phyloP scores from a whole-genome alignment of 805 yeast species.

The Candida nonsorbophila region DNA sequence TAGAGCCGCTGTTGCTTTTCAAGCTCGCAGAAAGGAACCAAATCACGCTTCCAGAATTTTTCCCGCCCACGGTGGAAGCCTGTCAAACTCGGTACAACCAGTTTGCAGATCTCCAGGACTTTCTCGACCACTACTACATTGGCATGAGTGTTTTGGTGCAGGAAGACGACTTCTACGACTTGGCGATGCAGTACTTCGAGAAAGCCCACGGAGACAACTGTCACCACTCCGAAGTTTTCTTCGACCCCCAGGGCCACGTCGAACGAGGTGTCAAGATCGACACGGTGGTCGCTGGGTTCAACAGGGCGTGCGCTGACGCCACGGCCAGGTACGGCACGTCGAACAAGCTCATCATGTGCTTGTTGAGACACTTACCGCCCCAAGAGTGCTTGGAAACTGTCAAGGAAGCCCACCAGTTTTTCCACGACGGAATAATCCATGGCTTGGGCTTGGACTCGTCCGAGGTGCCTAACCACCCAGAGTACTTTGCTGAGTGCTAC shows the following conservation, averaged over 20 bases:
- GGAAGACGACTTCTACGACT: conserved; percentile 69
- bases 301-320: conserved; percentile 64
- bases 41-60: conserved; percentile 53
- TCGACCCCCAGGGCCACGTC: conserved; percentile 82
- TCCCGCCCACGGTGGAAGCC: conserved; percentile 56
- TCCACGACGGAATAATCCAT: conserved; percentile 53
- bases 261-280: conserved; percentile 60
- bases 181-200: conserved; percentile 69
- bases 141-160: conserved; percentile 72
- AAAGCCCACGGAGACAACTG: conserved; percentile 57
- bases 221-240: conserved; percentile 70
- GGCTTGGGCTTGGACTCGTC: conserved; percentile 83
- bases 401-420: conserved; percentile 45
- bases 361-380: conserved; percentile 70
- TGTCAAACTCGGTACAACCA: conserved; percentile 53
- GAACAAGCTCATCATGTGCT: conserved; percentile 74
- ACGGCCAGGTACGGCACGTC: conserved; percentile 54
- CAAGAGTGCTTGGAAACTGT: conserved; percentile 54
- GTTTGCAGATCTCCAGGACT: conserved; percentile 70
- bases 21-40: conserved; percentile 63
- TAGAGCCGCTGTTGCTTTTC: conserved; percentile 70
- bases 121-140: conserved; percentile 71
- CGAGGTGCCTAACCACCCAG: conserved; percentile 75
- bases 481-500: conserved; percentile 62
- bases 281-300: conserved; percentile 59